Conservation (phyloP, 1,284 basidiomycete genomes). For the Bondarzewia mesenterica region DNA sequence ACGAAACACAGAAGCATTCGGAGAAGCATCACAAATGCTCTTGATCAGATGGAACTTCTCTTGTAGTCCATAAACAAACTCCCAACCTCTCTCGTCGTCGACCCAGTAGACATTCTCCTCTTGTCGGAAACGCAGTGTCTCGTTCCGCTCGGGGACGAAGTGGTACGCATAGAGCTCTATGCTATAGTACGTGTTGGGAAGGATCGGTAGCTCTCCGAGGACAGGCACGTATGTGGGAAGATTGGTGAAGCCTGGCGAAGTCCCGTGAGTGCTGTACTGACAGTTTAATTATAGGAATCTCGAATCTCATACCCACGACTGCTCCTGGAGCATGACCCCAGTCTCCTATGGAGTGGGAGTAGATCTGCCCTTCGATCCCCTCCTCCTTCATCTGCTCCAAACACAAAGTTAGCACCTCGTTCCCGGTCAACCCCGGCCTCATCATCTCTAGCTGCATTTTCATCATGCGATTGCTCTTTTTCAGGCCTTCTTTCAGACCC, state of each 20-base stretch:
- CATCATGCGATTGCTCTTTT: slow-evolving; percentile 42
- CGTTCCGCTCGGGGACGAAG: slow-evolving; percentile 40
- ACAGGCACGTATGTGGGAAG: slow-evolving; percentile 36
- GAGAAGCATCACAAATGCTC: slow-evolving; percentile 10
- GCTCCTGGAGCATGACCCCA: slow-evolving; percentile 48
- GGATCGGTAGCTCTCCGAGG: slow-evolving; percentile 34
- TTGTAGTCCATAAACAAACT: slow-evolving; percentile 43
- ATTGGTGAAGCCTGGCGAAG: slow-evolving; percentile 35
- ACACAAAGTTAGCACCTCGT: slow-evolving; percentile 33
- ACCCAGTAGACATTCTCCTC: slow-evolving; percentile 47
- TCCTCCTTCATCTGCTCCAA: slow-evolving; percentile 34
- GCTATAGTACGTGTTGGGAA: slow-evolving; percentile 41
- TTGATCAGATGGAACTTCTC: slow-evolving; percentile 37
- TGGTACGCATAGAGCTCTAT: slow-evolving; percentile 44
- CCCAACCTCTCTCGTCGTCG: slow-evolving; percentile 28
- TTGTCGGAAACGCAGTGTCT: slow-evolving; percentile 35
- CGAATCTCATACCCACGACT: slow-evolving; percentile 33
- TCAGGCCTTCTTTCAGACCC: slow-evolving; percentile 35
- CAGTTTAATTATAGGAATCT: background rate
- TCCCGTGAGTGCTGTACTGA: background rate
- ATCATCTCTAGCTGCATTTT: slow-evolving; percentile 38
- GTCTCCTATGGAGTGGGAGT: slow-evolving; percentile 47
- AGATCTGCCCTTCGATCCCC: slow-evolving; percentile 40
- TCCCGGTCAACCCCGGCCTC: slow-evolving; percentile 38
- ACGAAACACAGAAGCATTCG: background rate